These are phyloP conservation scores for Lasiodiplodia gonubiensis DNA, from an alignment of 2,329 filamentous ascomycete genomes.

Conservation along the genomic window DNA sequence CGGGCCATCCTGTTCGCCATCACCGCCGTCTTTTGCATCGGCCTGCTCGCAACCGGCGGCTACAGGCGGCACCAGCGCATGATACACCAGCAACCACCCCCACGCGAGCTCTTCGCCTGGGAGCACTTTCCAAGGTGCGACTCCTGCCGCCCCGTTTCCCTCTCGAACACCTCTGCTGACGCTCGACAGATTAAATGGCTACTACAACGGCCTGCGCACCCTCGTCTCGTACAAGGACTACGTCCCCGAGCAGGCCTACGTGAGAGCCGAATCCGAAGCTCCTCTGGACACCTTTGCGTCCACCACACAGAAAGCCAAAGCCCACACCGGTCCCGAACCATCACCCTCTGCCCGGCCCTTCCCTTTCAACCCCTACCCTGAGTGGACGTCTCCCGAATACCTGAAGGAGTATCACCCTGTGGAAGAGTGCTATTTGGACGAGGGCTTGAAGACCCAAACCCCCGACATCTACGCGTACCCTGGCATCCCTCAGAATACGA, in stretches of 20 bases:
- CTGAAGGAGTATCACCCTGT: constrained; percentile 59
- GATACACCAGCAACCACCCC: constrained; percentile 29
- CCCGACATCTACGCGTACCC: constrained; percentile 71
- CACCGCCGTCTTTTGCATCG: constrained; percentile 48
- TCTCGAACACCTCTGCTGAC: background rate
- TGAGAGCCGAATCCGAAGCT: constrained; percentile 47
- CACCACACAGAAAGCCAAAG: constrained; percentile 25
- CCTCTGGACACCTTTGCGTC: constrained; percentile 45
- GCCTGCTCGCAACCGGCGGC: constrained; percentile 50
- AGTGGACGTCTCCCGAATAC: constrained; percentile 51
- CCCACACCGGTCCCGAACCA: constrained; percentile 38
- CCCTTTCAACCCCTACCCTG: constrained; percentile 54
- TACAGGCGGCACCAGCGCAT: constrained; percentile 44
- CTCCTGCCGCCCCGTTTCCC: background rate
- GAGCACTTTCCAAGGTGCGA: constrained; percentile 52
- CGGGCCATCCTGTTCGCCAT: constrained; percentile 50
- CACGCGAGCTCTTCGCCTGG: constrained; percentile 50
- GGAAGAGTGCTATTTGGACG: constrained; percentile 67
- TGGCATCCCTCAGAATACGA: constrained; percentile 56
- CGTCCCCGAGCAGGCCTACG: constrained; percentile 51
- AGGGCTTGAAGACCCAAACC: constrained; percentile 54
- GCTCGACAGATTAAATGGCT: constrained; percentile 49
- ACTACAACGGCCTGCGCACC: constrained; percentile 56
- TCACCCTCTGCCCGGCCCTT: constrained; percentile 44
- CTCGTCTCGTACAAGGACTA: constrained; percentile 51